Evolutionary conservation across 345 rosid genomes (phyloP).

Genomic region (Euphorbia pulcherrima): DNA sequence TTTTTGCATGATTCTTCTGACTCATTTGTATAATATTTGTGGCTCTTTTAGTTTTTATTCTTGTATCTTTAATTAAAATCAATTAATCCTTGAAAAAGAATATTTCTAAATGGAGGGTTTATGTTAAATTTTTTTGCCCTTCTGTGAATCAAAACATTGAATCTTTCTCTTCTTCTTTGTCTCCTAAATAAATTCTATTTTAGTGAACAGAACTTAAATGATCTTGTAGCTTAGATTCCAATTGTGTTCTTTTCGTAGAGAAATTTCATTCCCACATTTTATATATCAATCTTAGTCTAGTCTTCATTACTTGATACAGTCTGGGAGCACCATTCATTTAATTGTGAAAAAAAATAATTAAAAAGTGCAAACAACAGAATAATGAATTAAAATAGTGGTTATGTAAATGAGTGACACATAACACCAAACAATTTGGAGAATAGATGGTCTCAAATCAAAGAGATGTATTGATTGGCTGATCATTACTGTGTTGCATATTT

Average conservation of each 20-base stretch:
- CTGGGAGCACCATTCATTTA: slow-evolving; percentile 4
- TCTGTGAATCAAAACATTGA: background rate
- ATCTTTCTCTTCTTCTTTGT: background rate
- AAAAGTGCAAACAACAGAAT: background rate
- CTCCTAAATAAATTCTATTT: background rate
- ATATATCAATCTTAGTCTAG: background rate
- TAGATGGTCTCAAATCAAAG: slow-evolving; percentile 1
- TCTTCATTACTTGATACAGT: slow-evolving; percentile 1
- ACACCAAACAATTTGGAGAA: slow-evolving; percentile 15
- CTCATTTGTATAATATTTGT: too few species aligned
- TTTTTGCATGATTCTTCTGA: too few species aligned
- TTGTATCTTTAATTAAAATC: too few species aligned
- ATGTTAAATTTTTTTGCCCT: slow-evolving; percentile 12
- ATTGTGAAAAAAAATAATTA: background rate
- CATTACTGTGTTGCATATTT: background rate
- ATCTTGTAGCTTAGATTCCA: too few species aligned
- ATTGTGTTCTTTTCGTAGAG: background rate
- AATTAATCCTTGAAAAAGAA: too few species aligned
- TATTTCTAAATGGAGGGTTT: too few species aligned
- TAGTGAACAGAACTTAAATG: too few species aligned
- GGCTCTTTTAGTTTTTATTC: too few species aligned
- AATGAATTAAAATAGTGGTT: background rate
- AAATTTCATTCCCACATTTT: background rate
- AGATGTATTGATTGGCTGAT: background rate
- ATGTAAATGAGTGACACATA: background rate